Base-by-base conservation (phyloP, 2,329 filamentous ascomycete genomes). In the Colletotrichum sp. region DNA sequence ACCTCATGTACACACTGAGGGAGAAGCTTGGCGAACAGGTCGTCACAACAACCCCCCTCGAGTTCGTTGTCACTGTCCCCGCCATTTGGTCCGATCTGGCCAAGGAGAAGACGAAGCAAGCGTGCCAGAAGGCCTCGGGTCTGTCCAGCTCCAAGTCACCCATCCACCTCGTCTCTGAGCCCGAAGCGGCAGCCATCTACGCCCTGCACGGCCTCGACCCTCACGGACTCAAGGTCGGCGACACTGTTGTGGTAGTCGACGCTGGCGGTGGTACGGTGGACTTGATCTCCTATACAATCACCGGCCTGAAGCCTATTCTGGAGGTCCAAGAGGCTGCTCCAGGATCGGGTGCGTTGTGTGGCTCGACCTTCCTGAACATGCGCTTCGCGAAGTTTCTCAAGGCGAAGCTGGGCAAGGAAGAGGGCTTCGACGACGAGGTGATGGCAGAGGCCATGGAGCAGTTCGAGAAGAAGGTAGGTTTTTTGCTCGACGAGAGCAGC, bases 31-130 rank as follows among this genome's bases (percentile, higher is more conserved):
- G 87, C 3, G 80, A 81, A 2, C 83, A 82, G 3, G 83, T 88
- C 25, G 81, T 90, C 7, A 81, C 82, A 6, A 85, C 82, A 22
- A 89, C 84, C 0, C 84, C 87, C 0, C 85, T 90, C 76, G 86
- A 91, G 70, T 91, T 90, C 71, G 86, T 91, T 60, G 82, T 92
- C 25, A 91, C 90, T 0, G 89, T 92, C 1, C 90, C 90, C 1
- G 90, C 90, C 7, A 89, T 92, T 9, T 92, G 90, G 90, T 89
- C 87, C 48, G 89, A 91, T 60, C 83, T 84, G 7, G 89, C 90
- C 34, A 91, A 89, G 67, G 84, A 89, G 56, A 86, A 86, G 43
- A 91, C 89, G 2, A 82, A 83, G 61, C 82, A 85, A 66, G 88
- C 88, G 18, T 88, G 85, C 56, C 82, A 85, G 48, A 83, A 82